These are phyloP conservation scores for Umbilicus rupestris DNA, from an alignment of 164 flowering plant genomes.

Conservation along the genomic window DNA sequence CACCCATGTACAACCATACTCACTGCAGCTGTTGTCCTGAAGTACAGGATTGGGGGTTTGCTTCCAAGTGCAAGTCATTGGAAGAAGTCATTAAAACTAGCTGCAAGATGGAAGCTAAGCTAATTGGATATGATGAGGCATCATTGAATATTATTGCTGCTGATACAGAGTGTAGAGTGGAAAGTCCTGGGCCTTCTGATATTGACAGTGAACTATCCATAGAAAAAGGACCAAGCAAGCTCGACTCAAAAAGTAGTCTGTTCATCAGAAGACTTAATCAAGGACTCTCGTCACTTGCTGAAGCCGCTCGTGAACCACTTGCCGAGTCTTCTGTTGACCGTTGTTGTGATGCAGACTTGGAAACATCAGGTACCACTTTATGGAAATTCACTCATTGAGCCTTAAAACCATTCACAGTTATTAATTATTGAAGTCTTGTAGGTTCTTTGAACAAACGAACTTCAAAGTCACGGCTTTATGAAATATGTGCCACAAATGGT, in stretches of 20 bases:
- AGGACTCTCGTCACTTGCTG: background rate
- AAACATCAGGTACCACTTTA: conserved; percentile 19
- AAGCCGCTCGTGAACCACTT: background rate
- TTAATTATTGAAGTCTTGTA: conserved; percentile 8
- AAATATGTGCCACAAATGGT: conserved; percentile 52
- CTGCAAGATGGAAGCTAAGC: conserved; percentile 42
- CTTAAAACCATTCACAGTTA: background rate
- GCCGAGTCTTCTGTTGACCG: background rate
- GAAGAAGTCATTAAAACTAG: conserved; percentile 40
- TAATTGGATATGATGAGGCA: conserved; percentile 72
- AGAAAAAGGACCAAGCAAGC: background rate
- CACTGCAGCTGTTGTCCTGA: background rate
- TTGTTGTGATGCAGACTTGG: conserved; percentile 6
- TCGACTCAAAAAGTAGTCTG: background rate
- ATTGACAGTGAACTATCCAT: background rate
- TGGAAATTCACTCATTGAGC: background rate
- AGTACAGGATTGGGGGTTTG: conserved; percentile 54
- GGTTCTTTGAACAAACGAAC: conserved; percentile 22
- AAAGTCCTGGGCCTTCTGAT: conserved; percentile 15
- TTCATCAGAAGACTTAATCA: background rate
- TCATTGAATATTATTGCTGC: conserved; percentile 19
- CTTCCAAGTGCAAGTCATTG: conserved; percentile 31
- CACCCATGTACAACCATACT: background rate
- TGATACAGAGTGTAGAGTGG: conserved; percentile 14
- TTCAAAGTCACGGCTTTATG: conserved; percentile 51